These are phyloP conservation scores for Pistacia atlantica DNA, from an alignment of 345 rosid genomes.

Conservation along the genomic window DNA sequence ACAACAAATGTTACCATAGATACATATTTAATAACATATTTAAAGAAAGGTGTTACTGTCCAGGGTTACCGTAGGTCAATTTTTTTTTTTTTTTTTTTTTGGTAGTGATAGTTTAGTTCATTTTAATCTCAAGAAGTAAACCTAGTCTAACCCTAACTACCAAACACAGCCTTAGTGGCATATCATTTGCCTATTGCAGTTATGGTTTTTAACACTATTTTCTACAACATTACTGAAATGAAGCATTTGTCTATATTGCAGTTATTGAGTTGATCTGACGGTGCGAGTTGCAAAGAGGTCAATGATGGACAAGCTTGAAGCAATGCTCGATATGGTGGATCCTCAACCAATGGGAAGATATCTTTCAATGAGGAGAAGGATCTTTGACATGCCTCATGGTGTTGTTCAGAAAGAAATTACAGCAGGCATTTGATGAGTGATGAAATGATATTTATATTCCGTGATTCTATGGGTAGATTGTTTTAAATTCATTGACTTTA, in stretches of 20 bases:
- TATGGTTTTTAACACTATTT: not conserved
- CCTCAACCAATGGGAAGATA: conserved; percentile 73
- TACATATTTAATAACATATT: too few relatives aligned
- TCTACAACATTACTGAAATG: not conserved
- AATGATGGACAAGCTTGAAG: conserved; percentile 66
- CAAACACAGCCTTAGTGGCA: too few relatives aligned
- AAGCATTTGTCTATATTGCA: not conserved
- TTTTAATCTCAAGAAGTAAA: too few relatives aligned
- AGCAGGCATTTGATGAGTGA: conserved; percentile 31
- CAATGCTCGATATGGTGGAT: conserved; percentile 33
- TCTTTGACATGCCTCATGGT: conserved; percentile 87
- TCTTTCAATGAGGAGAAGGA: conserved; percentile 77
- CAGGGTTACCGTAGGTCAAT: too few relatives aligned
- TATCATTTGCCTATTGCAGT: not conserved
- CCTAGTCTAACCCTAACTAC: too few relatives aligned
- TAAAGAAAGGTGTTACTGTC: too few relatives aligned
- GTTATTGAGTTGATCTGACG: conserved; percentile 78
- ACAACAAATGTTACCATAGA: too few relatives aligned
- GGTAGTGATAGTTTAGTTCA: too few relatives aligned
- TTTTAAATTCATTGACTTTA: too few relatives aligned
- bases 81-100: too few relatives aligned
- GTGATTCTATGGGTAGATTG: too few relatives aligned
- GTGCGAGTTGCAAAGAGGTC: conserved; percentile 79
- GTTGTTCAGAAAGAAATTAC: conserved; percentile 70
- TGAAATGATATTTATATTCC: too few relatives aligned